Percentiles rank a stretch among this genome's conserved stretches.
Conservation (phyloP, 225 moss, liverwort and hornwort genomes). For the Thuidium tamariscinum region DNA sequence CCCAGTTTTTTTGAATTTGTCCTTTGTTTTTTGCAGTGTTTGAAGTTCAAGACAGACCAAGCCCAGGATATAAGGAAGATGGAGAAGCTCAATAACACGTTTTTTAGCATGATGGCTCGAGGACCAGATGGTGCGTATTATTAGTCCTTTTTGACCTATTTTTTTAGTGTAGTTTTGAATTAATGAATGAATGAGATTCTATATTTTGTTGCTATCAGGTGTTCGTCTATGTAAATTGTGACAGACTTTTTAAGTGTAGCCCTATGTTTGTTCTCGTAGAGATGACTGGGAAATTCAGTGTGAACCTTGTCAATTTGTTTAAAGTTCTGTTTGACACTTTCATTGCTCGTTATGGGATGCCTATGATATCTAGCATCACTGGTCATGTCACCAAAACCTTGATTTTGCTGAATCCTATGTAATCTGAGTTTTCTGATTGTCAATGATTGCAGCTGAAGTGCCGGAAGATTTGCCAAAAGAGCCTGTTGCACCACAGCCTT, state of each 20-base stretch:
- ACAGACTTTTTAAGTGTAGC: background rate
- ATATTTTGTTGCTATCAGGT: background rate
- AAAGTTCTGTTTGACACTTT: background rate
- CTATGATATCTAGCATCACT: background rate
- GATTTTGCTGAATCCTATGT: background rate
- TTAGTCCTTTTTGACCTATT: background rate
- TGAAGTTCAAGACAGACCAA: slow-evolving; percentile 95
- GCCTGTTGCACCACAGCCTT: slow-evolving; percentile 49
- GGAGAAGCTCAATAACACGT: slow-evolving; percentile 90
- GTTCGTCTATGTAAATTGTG: background rate
- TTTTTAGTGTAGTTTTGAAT: background rate
- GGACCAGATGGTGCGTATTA: slow-evolving; percentile 69
- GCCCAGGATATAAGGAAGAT: slow-evolving; percentile 89
- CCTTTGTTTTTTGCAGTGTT: slow-evolving; percentile 28
- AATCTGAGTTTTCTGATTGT: background rate
- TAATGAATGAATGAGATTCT: background rate
- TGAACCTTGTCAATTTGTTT: background rate
- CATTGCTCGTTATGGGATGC: background rate
- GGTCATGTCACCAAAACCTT: background rate
- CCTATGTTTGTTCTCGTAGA: background rate
- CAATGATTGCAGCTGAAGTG: slow-evolving; percentile 49
- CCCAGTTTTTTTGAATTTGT: background rate
- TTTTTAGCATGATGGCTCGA: slow-evolving; percentile 91
- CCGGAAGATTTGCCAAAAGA: slow-evolving; percentile 73
- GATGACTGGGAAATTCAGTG: background rate